Evolutionary conservation across 805 yeast species (phyloP), one percentile per base, ranked within the genome.

Genomic region (Kazachstania kunashirensis): DNA sequence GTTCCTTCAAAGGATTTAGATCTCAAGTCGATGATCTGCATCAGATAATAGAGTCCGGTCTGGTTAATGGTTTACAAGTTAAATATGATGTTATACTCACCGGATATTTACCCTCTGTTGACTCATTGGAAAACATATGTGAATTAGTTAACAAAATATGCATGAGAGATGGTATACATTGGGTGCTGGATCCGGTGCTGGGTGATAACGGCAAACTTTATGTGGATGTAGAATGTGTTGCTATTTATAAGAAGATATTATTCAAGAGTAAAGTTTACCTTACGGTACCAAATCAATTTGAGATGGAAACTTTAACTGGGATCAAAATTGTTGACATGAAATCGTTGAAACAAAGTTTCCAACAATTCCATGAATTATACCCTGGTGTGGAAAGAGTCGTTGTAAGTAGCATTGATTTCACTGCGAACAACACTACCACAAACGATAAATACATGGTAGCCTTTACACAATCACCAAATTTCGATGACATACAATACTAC

Each of bases 141-240:
- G 52, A 65, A 11, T 53, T 76, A 2, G 63, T 69, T 24, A 45
- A 41, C 11, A 41, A 36, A 41, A 55, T 62, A 33, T 61, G 61
- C 33, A 51, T 46, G 29, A 34, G 36, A 31, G 51, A 48, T 35
- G 44, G 52, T 33, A 27, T 47, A 11, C 31, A 71, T 13, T 76
- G 89, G 77, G 67, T 88, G 4, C 55, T 89, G 34, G 97, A 89
- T 55, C 97, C 97, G 1, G 92, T 89, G 1, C 61, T 89, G 55
- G 97, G 97, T 10, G 97, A 89, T 53, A 79, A 84, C 48, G 96
- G 95, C 1, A 69, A 65, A 39, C 58, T 86, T 3, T 89, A 89
- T 54, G 95, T 89, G 1, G 68, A 69, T 40, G 70, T 68, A 37
- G 68, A 62, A 10, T 67, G 78, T 18, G 62, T 79, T 0, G 73